Conservation (phyloP, 306 rosid species). For the Pyrus betulifolia region DNA sequence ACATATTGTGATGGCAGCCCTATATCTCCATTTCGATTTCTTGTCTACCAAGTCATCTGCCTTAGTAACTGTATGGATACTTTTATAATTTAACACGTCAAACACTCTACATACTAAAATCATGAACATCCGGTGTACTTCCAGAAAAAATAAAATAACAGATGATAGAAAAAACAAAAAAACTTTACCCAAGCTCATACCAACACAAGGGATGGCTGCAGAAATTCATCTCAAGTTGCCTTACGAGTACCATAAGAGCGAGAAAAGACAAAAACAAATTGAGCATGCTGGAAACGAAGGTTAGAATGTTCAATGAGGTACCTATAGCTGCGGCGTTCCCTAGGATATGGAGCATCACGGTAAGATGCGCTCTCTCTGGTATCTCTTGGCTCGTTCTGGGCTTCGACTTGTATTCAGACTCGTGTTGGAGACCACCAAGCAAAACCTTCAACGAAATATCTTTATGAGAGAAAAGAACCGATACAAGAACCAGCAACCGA, state of each 20-base stretch:
- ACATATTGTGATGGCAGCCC: neutral
- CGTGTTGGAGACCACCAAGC: neutral
- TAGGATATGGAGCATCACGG: constrained; percentile 18
- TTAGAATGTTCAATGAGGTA: neutral
- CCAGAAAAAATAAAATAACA: neutral
- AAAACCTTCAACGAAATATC: neutral
- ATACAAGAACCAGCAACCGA: neutral
- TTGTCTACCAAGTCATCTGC: neutral
- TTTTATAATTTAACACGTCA: neutral
- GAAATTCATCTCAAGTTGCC: neutral
- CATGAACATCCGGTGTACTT: neutral
- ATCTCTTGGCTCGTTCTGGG: constrained; percentile 7
- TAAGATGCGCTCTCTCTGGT: constrained; percentile 7
- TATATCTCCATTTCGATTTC: neutral
- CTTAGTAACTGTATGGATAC: neutral
- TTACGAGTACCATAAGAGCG: neutral
- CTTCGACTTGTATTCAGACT: constrained; percentile 6
- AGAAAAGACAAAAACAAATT: neutral
- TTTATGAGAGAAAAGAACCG: neutral
- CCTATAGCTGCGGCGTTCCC: neutral
- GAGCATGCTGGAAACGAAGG: neutral
- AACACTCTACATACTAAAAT: neutral
- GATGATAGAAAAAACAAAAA: neutral
- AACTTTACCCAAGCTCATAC: neutral
- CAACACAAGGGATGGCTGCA: neutral